Base-by-base conservation (phyloP, 768 basidiomycete genomes). In the Trametes sanguinea region DNA sequence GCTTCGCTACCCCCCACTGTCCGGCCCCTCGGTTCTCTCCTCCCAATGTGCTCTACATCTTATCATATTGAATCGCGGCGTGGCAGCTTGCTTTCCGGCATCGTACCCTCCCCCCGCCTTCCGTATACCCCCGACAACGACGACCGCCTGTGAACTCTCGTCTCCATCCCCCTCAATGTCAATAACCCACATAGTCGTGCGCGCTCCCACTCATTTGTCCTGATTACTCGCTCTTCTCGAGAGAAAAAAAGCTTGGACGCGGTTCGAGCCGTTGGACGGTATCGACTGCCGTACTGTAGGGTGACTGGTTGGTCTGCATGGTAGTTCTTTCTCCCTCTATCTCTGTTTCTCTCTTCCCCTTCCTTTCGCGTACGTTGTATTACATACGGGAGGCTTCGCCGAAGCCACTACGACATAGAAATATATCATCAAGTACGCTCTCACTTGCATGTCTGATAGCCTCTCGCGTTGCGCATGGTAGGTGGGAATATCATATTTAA, bases 361-460 rank as follows among this genome's bases (percentile, higher is more conserved):
- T 47, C 58, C 40, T 54, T 54, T 64, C 54, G 63, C 61, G 60
- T 72, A 71, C 67, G 69, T 65, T 78, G 76, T 78, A 77, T 66
- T 64, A 75, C 74, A 67, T 76, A 77, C 67, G 69, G 73, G 75
- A 73, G 74, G 75, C 73, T 76, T 75, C 76, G 74, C 43, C 33
- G 71, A 73, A 66, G 69, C 71, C 76, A 55, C 65, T 71, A 69
- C 65, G 65, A 51, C 65, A 65, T 61, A 65, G 64, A 62, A 61
- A 60, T 57, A 54, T 57, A 55, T 61, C 53, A 55, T 54, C 47
- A 58, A 56, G 56, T 57, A 62, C 56, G 45, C 61, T 57, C 7
- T 46, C 48, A 22, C 22, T 22, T 22, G 22, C 22, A 22, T 22
- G 22, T 22, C 22, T 22, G 22, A 22, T 22, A 22, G 22, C 22